phyloP scores from a whole-genome alignment of 2,329 filamentous ascomycete species.

The Stemphylium lycopersici region DNA sequence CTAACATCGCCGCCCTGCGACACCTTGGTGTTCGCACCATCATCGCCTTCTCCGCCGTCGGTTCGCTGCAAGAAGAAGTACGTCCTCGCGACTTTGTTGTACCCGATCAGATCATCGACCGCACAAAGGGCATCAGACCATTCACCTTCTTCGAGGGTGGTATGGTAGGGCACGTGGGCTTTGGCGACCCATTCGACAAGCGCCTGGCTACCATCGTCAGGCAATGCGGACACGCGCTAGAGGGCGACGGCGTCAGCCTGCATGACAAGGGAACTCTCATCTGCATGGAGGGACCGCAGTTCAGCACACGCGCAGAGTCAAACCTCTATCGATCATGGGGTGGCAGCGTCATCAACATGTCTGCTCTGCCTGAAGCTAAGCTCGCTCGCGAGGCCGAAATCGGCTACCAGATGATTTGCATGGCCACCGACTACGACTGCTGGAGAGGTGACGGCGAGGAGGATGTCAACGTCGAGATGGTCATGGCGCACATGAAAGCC shows the following conservation, averaged over 20 bases:
- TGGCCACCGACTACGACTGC: slow-evolving; percentile 99
- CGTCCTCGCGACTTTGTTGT: slow-evolving; percentile 96
- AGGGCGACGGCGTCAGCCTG: slow-evolving; percentile 82
- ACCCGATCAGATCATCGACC: slow-evolving; percentile 95
- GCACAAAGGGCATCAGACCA: slow-evolving; percentile 90
- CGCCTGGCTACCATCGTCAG: slow-evolving; percentile 77
- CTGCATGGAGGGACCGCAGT: slow-evolving; percentile 99
- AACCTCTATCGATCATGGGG: slow-evolving; percentile 95
- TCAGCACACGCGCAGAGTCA: slow-evolving; percentile 94
- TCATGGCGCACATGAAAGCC: slow-evolving; percentile 93
- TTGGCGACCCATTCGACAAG: slow-evolving; percentile 92
- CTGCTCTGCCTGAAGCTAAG: slow-evolving; percentile 91
- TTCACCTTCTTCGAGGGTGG: slow-evolving; percentile 96
- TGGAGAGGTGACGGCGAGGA: slow-evolving; percentile 81
- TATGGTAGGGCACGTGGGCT: slow-evolving; percentile 91
- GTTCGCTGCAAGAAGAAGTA: slow-evolving; percentile 88
- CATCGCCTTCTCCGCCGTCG: slow-evolving; percentile 94
- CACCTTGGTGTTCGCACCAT: slow-evolving; percentile 87
- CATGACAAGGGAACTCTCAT: slow-evolving; percentile 85
- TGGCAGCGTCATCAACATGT: slow-evolving; percentile 98
- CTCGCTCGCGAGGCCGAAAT: slow-evolving; percentile 95
- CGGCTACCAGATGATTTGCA: slow-evolving; percentile 97
- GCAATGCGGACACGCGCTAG: slow-evolving; percentile 75
- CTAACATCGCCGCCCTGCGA: slow-evolving; percentile 97
- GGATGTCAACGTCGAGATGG: slow-evolving; percentile 91